Base-by-base conservation (phyloP, 495 filamentous ascomycete genomes). In the Tuber borchii region DNA sequence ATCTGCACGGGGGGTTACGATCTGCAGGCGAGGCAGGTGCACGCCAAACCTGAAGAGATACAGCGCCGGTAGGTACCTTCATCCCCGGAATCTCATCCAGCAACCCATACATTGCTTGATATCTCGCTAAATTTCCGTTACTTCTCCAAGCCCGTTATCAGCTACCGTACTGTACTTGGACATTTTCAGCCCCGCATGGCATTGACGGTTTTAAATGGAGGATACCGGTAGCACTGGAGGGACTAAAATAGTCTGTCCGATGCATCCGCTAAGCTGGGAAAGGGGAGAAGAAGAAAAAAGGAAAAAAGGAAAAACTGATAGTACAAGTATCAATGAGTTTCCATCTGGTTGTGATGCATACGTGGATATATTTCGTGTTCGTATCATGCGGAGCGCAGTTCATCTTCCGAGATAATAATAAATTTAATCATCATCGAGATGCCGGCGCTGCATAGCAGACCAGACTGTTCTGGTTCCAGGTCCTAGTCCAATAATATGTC, bases 1-100 rank as follows among this genome's bases (percentile, higher is more conserved):
- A 77, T 77, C 76, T 69, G 75, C 76, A 39, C 51, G 75, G 48
- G 76, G 74, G 51, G 39, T 45, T 61, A 71, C 56, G 26, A 65
- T 34, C 56, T 65, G 56, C 56, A 65, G 26, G 56, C 26, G 56
- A 65, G 56, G 26, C 31, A 34, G 56, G 56, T 34, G 56, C 26
- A 31, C 56, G 56, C 26, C 56, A 65, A 65, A 65, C 26, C 56
- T 65, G 26, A 19, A 34, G 56, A 65, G 26, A 65, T 65, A 61
- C n/a, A 1, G 51, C 12, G 26, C 19, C 19, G 48, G 8, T n/a
- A 26, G 48, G 8, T n/a, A 26, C n/a, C 51, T 61, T 26, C 51
- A 65, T 65, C 12, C 10, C 51, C 31, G 26, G 9, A 61, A 26
- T 26, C 51, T 61, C 51, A 61, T 65, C 56, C 12, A 65, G 16